phyloP scores from a whole-genome alignment of 2,329 filamentous ascomycete genomes.

The Fusarium sp. region DNA sequence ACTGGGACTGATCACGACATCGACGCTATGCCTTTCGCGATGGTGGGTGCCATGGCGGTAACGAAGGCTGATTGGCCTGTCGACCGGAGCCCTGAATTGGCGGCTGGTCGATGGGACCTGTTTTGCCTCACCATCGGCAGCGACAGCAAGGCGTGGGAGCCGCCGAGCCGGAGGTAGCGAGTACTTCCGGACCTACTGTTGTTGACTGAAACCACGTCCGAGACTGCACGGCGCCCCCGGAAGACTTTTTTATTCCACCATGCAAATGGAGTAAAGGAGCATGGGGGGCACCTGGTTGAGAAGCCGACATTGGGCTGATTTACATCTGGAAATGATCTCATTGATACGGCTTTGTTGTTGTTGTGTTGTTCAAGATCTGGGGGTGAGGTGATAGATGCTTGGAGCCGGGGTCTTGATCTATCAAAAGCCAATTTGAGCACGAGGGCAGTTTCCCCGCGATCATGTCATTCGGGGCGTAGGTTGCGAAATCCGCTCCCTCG shows the following conservation, averaged over 20 bases:
- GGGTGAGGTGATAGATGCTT: constrained; percentile 10
- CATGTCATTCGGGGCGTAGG: constrained; percentile 36
- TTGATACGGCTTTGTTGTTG: constrained; percentile 10
- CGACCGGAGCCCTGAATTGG: constrained; percentile 33
- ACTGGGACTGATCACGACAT: constrained; percentile 62
- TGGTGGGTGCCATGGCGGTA: constrained; percentile 40
- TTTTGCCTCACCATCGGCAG: constrained; percentile 37
- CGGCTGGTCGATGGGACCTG: constrained; percentile 39
- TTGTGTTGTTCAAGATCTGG: constrained; percentile 1
- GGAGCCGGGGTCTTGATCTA: constrained; percentile 21
- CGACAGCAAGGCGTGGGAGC: constrained; percentile 32
- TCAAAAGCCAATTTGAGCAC: constrained; percentile 29
- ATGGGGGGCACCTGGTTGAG: constrained; percentile 16
- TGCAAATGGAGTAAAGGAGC: background rate
- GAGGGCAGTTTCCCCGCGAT: constrained; percentile 37
- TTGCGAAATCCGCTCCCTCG: constrained; percentile 32
- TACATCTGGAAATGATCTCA: constrained; percentile 28
- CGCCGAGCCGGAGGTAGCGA: constrained; percentile 43
- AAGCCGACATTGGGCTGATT: constrained; percentile 6
- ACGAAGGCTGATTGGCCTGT: constrained; percentile 50
- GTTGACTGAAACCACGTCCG: constrained; percentile 9
- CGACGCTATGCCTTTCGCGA: constrained; percentile 63
- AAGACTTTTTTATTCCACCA: background rate
- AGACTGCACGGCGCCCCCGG: constrained; percentile 16
- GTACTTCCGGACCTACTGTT: constrained; percentile 13